phyloP scores from a whole-genome alignment of 306 rosid species.

The Castanospermum australe region DNA sequence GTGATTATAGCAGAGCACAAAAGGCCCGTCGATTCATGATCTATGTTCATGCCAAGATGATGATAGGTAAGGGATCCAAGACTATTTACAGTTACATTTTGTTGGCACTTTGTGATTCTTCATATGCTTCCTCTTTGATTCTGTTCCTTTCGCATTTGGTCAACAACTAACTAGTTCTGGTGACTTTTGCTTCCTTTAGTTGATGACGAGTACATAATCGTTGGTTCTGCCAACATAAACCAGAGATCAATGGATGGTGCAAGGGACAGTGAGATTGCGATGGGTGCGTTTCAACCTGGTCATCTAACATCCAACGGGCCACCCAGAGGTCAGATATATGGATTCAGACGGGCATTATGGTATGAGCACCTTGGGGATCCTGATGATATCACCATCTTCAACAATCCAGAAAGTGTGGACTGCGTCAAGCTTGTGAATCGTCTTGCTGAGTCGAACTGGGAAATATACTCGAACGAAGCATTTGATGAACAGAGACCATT shows the following conservation, averaged over 20 bases:
- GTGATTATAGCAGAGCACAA: constrained; percentile 68
- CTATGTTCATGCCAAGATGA: constrained; percentile 95
- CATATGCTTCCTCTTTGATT: neutral
- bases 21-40: constrained; percentile 67
- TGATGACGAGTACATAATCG: constrained; percentile 88
- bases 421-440: constrained; percentile 31
- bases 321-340: constrained; percentile 59
- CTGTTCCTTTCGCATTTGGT: neutral
- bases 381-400: neutral
- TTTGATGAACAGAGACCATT: constrained; percentile 16
- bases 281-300: constrained; percentile 81
- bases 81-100: neutral
- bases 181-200: constrained; percentile 37
- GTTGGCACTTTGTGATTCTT: neutral
- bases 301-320: constrained; percentile 35
- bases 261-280: constrained; percentile 88
- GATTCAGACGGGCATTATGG: constrained; percentile 70
- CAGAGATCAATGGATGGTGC: constrained; percentile 91
- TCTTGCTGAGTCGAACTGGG: constrained; percentile 36
- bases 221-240: constrained; percentile 92
- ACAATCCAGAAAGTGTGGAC: constrained; percentile 28
- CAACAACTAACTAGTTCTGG: neutral
- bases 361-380: constrained; percentile 55
- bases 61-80: constrained; percentile 63
- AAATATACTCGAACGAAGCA: neutral